These are phyloP conservation scores for Dionaea muscipula DNA, from an alignment of 179 eudicot species.

Conservation along the genomic window DNA sequence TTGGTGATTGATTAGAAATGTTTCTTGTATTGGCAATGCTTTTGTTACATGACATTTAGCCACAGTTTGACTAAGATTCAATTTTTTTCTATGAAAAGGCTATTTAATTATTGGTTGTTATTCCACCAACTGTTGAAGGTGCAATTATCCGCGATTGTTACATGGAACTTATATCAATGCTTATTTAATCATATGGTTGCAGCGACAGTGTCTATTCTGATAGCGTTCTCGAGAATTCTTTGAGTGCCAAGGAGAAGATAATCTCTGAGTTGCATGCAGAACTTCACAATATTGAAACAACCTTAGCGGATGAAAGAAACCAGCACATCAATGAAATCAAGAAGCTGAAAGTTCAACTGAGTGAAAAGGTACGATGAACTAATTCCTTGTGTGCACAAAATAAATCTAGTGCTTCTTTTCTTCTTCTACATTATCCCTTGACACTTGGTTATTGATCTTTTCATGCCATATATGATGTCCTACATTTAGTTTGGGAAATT, in stretches of 20 bases:
- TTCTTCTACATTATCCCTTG: too few relatives aligned
- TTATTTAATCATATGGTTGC: conserved; percentile 19
- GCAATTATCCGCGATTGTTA: background rate
- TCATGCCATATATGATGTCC: too few relatives aligned
- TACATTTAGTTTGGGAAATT: too few relatives aligned
- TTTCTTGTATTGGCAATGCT: too few relatives aligned
- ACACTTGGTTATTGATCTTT: too few relatives aligned
- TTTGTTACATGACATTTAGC: too few relatives aligned
- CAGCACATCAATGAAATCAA: conserved; percentile 64
- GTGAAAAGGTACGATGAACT: conserved; percentile 54
- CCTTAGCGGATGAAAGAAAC: conserved; percentile 71
- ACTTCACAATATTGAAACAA: conserved; percentile 78
- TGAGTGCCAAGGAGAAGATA: conserved; percentile 83
- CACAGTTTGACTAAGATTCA: too few relatives aligned
- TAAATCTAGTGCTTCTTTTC: background rate
- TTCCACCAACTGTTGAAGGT: background rate
- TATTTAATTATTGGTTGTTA: background rate
- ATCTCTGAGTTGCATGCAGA: conserved; percentile 85
- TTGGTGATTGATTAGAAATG: too few relatives aligned
- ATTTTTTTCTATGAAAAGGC: too few relatives aligned
- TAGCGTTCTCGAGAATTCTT: conserved; percentile 73
- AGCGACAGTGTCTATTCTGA: conserved; percentile 73
- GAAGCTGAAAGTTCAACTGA: conserved; percentile 62
- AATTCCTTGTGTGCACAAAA: background rate
- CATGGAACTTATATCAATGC: background rate